These are phyloP conservation scores for Seiridium unicorne DNA, from an alignment of 2,329 filamentous ascomycete genomes.

Conservation along the genomic window DNA sequence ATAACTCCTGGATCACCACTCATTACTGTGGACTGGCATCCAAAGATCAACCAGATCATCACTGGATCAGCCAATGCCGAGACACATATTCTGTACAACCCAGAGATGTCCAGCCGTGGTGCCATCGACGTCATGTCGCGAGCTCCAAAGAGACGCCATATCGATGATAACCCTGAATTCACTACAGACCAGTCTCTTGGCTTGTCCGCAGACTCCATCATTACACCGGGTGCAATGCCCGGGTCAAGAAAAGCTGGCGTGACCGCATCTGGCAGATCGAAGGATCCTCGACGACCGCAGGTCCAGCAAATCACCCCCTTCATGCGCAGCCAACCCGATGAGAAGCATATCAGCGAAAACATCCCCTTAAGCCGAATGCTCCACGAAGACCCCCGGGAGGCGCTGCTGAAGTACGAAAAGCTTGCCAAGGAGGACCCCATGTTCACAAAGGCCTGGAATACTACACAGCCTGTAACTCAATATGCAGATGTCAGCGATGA, in stretches of 20 bases:
- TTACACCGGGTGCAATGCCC: slow-evolving; percentile 63
- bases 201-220: slow-evolving; percentile 78
- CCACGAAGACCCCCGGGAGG: slow-evolving; percentile 93
- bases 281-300: slow-evolving; percentile 81
- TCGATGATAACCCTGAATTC: slow-evolving; percentile 86
- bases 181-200: slow-evolving; percentile 82
- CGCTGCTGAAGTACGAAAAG: slow-evolving; percentile 90
- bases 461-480: slow-evolving; percentile 88
- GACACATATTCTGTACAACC: slow-evolving; percentile 88
- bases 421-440: slow-evolving; percentile 89
- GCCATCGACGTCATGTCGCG: slow-evolving; percentile 89
- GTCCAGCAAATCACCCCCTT: slow-evolving; percentile 85
- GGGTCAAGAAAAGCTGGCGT: slow-evolving; percentile 64
- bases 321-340: slow-evolving; percentile 84
- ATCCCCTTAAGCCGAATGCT: slow-evolving; percentile 91
- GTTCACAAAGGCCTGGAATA: slow-evolving; percentile 91
- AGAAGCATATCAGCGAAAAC: slow-evolving; percentile 81
- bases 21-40: slow-evolving; percentile 86
- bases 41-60: slow-evolving; percentile 92
- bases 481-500: slow-evolving; percentile 89
- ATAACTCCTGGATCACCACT: slow-evolving; percentile 84
- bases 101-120: slow-evolving; percentile 75
- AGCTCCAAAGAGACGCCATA: slow-evolving; percentile 89
- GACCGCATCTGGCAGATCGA: slow-evolving; percentile 72
- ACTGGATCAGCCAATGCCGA: slow-evolving; percentile 91